Evolutionary conservation across 148 eudicot genomes (phyloP).

Genomic region (Vaccinium myrtillus): DNA sequence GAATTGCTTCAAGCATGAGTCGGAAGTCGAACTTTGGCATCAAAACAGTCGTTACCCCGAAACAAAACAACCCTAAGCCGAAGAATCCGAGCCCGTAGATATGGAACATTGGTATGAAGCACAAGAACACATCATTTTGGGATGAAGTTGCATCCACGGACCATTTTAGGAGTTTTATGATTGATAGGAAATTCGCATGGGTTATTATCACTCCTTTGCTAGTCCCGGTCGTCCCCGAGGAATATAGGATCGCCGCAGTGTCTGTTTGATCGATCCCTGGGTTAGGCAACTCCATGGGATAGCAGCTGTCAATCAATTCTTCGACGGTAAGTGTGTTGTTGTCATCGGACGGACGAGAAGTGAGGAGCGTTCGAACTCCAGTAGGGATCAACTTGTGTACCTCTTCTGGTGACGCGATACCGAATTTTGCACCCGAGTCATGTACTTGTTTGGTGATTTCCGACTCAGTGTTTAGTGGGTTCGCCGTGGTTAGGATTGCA

Average conservation of each 20-base stretch:
- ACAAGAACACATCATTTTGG: slow-evolving; percentile 38
- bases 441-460: slow-evolving; percentile 44
- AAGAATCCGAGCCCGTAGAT: slow-evolving; percentile 49
- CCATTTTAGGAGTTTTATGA: slow-evolving; percentile 33
- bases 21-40: slow-evolving; percentile 44
- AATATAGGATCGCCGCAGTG: slow-evolving; percentile 47
- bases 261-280: slow-evolving; percentile 31
- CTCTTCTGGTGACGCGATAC: slow-evolving; percentile 36
- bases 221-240: slow-evolving; percentile 53
- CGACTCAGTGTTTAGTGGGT: slow-evolving; percentile 43
- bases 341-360: slow-evolving; percentile 23
- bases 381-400: slow-evolving; percentile 28
- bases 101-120: slow-evolving; percentile 54
- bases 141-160: slow-evolving; percentile 27
- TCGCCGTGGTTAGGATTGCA: slow-evolving; percentile 46
- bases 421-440: slow-evolving; percentile 37
- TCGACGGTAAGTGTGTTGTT: slow-evolving; percentile 30
- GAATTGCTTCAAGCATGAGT: slow-evolving; percentile 41
- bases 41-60: slow-evolving; percentile 31
- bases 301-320: slow-evolving; percentile 37
- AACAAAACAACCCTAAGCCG: slow-evolving; percentile 34
- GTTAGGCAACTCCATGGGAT: slow-evolving; percentile 29
- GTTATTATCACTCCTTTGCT: slow-evolving; percentile 50
- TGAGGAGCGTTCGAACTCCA: slow-evolving; percentile 36
- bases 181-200: slow-evolving; percentile 39